A percentile compares a stretch with the other conserved stretches of the same genome.
Conservation (phyloP, 768 basidiomycete genomes). For the Leccinellum albellum region DNA sequence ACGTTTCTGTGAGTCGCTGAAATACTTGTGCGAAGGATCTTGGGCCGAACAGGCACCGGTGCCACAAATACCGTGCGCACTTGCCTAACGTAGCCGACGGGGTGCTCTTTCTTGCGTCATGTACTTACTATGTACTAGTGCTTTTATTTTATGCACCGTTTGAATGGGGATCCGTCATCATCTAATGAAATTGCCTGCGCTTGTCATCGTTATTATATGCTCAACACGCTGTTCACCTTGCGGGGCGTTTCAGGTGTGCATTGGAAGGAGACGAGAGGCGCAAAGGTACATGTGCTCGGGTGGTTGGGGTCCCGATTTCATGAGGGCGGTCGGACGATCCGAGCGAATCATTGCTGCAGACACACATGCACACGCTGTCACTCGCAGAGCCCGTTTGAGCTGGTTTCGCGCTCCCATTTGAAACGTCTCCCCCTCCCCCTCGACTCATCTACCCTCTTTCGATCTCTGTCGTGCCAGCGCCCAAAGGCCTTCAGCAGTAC, state of each 20-base stretch:
- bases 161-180: neutral
- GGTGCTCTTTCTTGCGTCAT: neutral
- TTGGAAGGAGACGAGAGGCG: neutral
- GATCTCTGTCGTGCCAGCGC: conserved; percentile 7
- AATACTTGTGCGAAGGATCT: neutral
- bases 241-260: neutral
- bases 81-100: neutral
- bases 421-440: conserved; percentile 7
- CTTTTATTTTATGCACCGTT: neutral
- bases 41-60: neutral
- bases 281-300: conserved; percentile 1
- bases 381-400: conserved; percentile 12
- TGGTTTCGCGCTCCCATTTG: conserved; percentile 13
- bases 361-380: conserved; percentile 19
- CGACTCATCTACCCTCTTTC: too few relatives aligned
- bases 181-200: neutral
- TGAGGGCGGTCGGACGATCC: neutral
- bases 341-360: neutral
- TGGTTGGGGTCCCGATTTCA: conserved; percentile 23
- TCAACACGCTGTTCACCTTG: conserved; percentile 4
- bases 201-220: neutral
- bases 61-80: too few relatives aligned
- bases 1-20: neutral
- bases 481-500: neutral
- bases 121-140: too few relatives aligned